phyloP scores from a whole-genome alignment of 2,329 filamentous ascomycete species.

The Exophiala spinifera region DNA sequence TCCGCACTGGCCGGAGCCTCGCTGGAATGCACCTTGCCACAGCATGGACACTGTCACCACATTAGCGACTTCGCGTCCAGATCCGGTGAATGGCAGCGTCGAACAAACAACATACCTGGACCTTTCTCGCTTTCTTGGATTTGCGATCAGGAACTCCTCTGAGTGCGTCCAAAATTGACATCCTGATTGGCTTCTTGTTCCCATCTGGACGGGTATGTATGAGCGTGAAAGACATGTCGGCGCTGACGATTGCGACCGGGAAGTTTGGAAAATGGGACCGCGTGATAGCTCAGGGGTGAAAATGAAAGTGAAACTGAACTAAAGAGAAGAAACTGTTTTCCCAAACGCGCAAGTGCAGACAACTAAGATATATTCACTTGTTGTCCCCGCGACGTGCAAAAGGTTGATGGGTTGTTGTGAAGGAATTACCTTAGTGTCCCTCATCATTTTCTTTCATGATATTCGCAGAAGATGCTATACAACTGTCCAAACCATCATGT shows the following conservation, averaged over 20 bases:
- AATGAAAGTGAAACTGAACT: no score
- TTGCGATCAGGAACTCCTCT: conserved; percentile 21
- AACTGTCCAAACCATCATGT: not conserved
- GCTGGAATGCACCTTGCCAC: conserved; percentile 15
- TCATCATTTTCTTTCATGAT: no score
- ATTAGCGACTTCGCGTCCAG: not conserved
- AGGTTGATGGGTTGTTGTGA: no score
- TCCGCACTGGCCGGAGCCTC: conserved; percentile 5
- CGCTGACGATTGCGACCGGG: not conserved
- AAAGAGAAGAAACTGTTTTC: no score
- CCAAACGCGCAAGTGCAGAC: no score
- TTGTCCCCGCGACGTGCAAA: no score
- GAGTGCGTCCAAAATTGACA: conserved; percentile 29
- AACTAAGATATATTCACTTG: no score
- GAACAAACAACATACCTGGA: not conserved
- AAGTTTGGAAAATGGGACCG: no score
- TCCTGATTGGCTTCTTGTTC: conserved; percentile 20
- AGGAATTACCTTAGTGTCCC: no score
- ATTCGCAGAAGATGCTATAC: not conserved
- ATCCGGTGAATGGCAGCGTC: not conserved
- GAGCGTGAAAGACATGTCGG: conserved; percentile 27
- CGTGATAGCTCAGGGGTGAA: no score
- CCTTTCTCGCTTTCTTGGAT: conserved; percentile 17
- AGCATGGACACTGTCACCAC: conserved; percentile 19
- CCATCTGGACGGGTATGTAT: conserved; percentile 21